Conservation (phyloP, 768 basidiomycete species). For the Saitozyma podzolica region DNA sequence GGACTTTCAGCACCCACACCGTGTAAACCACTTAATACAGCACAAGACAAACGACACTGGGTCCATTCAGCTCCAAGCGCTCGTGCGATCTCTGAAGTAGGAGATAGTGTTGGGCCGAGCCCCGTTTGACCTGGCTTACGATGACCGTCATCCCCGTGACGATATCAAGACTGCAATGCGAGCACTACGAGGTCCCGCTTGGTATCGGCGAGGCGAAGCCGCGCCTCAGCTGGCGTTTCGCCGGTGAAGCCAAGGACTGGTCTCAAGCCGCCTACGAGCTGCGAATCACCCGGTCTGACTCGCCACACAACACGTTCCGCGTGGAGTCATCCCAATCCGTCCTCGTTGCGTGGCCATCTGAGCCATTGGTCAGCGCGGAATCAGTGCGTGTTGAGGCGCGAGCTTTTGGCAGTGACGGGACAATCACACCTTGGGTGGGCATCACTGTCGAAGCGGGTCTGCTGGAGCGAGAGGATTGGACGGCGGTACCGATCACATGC, state of each 20-base stretch:
- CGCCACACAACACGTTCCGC: conserved; percentile 8
- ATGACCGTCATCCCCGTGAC: too few relatives aligned
- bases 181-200: conserved; percentile 31
- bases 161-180: neutral
- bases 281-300: conserved; percentile 5
- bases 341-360: conserved; percentile 44
- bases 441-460: conserved; percentile 31
- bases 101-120: too few relatives aligned
- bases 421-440: conserved; percentile 20
- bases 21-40: too few relatives aligned
- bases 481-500: conserved; percentile 19
- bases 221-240: conserved; percentile 47
- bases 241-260: conserved; percentile 23
- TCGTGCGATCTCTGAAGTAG: too few relatives aligned
- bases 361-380: conserved; percentile 29
- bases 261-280: conserved; percentile 37
- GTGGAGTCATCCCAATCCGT: conserved; percentile 22
- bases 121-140: too few relatives aligned
- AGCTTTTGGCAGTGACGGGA: conserved; percentile 17
- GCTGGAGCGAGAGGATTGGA: conserved; percentile 30
- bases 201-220: conserved; percentile 30
- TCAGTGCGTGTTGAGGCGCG: conserved; percentile 20
- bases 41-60: too few relatives aligned
- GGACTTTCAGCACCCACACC: too few relatives aligned
- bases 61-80: too few relatives aligned